Evolutionary conservation across 441 rosid species (phyloP), one percentile per base, ranked within the genome.

Genomic region (Adansonia gregorii): DNA sequence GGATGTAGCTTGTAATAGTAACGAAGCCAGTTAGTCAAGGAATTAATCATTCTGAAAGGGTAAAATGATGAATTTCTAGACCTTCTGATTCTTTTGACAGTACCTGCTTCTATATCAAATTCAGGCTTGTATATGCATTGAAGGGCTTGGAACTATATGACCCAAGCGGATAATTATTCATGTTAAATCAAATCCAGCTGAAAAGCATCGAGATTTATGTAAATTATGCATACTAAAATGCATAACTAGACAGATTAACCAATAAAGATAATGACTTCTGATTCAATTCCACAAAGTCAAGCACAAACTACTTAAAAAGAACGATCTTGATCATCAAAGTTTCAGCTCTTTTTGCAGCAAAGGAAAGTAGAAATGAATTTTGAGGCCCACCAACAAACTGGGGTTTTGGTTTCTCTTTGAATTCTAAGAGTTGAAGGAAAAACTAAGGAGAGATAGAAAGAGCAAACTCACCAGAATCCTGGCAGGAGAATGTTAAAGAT

Each of bases 51-150:
- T 80, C 77, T 90, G 59, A 83, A 5, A 6, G 86, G 86, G 72
- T 75, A 61, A 72, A 79, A 24, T 6, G 81, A 60, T 22, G 87
- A 85, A 14, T 68, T 84, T 88, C 86, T 94, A 11, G 87, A 72
- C 79, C 88, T 92, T 65, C 94, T 86, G 56, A 84, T 46, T 87
- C 94, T 87, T 78, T 85, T 92, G 39, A 84, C 31, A 20, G 87
- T 76, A 79, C 91, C 97, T 72, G 91, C 88, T 81, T 96, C 99
- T 82, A 96, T 73, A 83, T 94, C 99, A 52, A 93, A 88, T 63
- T 93, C 97, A 73, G 83, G 77, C 89, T 85, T 27, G 94, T 89
- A 78, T 96, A 95, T 58, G 98, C 93, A 78, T 79, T 74, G 81
- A 90, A 92, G 70, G 93, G 80, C 77, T 88, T 93, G 15, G 93